Evolutionary conservation across 1,284 basidiomycete genomes (phyloP).

Genomic region (Erythrobasidium hasegawianum): DNA sequence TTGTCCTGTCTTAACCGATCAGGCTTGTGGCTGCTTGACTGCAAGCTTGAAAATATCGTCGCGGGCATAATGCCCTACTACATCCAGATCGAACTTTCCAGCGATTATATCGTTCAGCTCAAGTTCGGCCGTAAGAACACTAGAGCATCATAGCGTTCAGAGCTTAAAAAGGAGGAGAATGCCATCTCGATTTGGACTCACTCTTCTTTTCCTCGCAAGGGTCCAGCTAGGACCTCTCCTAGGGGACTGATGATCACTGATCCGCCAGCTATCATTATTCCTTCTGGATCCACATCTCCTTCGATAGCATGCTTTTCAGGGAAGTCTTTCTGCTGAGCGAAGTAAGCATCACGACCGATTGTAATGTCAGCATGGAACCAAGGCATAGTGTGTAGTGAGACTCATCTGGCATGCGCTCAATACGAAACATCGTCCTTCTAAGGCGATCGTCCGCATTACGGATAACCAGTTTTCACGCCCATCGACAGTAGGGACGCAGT

Average conservation of each 20-base stretch:
- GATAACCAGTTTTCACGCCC: slow-evolving; percentile 61
- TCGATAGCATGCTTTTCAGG: slow-evolving; percentile 54
- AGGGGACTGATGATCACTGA: slow-evolving; percentile 65
- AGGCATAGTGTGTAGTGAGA: background rate
- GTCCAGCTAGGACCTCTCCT: slow-evolving; percentile 65
- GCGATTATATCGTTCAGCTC: slow-evolving; percentile 61
- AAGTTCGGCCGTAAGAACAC: slow-evolving; percentile 61
- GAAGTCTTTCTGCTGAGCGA: slow-evolving; percentile 61
- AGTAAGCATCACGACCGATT: slow-evolving; percentile 41
- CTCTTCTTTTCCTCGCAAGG: slow-evolving; percentile 60
- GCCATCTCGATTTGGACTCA: background rate
- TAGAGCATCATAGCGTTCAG: background rate
- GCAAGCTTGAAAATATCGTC: slow-evolving; percentile 52
- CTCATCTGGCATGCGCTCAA: slow-evolving; percentile 60
- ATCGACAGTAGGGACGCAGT: slow-evolving; percentile 69
- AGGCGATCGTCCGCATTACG: slow-evolving; percentile 67
- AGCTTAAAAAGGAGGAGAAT: too few species aligned
- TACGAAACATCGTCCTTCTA: slow-evolving; percentile 73
- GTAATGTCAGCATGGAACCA: background rate
- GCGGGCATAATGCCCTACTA: slow-evolving; percentile 65
- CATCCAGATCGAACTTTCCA: slow-evolving; percentile 69
- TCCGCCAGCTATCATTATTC: slow-evolving; percentile 65
- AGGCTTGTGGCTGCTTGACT: slow-evolving; percentile 28
- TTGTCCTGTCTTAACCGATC: background rate
- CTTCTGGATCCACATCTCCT: slow-evolving; percentile 47